phyloP scores from a whole-genome alignment of 73 alveolate genomes.

The Tetrahymena malaccensis region DNA sequence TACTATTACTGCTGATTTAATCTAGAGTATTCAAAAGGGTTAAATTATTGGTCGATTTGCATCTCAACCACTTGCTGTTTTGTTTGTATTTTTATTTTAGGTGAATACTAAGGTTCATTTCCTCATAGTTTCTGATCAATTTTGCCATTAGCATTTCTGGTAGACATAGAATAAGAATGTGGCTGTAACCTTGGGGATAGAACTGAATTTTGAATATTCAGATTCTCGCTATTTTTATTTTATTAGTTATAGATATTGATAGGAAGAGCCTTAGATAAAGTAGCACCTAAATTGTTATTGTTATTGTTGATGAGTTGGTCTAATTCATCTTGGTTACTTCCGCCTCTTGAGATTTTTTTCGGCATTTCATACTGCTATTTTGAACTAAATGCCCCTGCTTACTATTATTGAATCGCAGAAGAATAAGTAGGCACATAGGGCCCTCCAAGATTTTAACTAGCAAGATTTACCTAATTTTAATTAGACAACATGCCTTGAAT shows the following conservation, averaged over 20 bases:
- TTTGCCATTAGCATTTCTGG: not conserved
- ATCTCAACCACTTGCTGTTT: not conserved
- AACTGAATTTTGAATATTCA: not conserved
- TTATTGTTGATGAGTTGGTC: not conserved
- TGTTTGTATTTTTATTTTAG: not conserved
- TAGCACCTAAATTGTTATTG: not conserved
- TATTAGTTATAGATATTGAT: not conserved
- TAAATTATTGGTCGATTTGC: not conserved
- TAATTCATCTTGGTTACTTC: not conserved
- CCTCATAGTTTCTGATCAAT: not conserved
- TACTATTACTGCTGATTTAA: not conserved
- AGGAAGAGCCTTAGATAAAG: not conserved
- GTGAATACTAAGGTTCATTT: not conserved
- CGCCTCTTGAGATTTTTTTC: not conserved
- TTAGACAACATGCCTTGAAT: not conserved
- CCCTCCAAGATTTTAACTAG: not conserved
- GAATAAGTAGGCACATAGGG: not conserved
- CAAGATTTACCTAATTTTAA: not conserved
- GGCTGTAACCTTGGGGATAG: not conserved
- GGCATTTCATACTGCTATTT: not conserved
- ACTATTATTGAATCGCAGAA: not conserved
- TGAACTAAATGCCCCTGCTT: not conserved
- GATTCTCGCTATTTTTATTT: not conserved
- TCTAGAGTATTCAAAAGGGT: not conserved
- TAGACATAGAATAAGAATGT: not conserved